phyloP scores from a whole-genome alignment of 768 basidiomycete genomes.

The Agaricus sinodeliciosus region DNA sequence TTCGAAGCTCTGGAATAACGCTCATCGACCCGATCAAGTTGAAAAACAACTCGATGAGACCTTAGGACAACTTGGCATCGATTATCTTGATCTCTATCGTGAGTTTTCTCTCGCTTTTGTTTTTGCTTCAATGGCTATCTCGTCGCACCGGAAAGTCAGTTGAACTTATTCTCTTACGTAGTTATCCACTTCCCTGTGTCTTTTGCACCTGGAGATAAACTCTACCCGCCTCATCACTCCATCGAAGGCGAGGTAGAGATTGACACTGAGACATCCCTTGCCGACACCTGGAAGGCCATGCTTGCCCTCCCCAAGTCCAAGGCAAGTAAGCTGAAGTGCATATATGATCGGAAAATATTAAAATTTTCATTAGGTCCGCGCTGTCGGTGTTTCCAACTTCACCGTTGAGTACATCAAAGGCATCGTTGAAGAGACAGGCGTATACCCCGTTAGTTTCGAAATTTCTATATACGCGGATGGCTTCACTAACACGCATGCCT shows the following conservation, averaged over 20 bases:
- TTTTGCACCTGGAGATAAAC: constrained; percentile 51
- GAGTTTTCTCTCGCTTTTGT: constrained; percentile 19
- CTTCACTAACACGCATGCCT: not conserved
- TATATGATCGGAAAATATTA: not conserved
- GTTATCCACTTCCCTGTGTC: constrained; percentile 80
- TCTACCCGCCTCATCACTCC: constrained; percentile 44
- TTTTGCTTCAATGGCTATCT: not conserved
- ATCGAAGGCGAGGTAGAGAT: constrained; percentile 41
- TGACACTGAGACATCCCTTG: constrained; percentile 53
- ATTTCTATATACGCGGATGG: not conserved
- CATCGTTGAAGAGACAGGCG: constrained; percentile 62
- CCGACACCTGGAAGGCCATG: constrained; percentile 82
- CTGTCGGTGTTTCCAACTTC: constrained; percentile 84
- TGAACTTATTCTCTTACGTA: constrained; percentile 17
- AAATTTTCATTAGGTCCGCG: constrained; percentile 39
- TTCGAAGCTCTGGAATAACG: not conserved
- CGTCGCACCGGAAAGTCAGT: not conserved
- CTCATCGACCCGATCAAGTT: not conserved
- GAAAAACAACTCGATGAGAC: not conserved
- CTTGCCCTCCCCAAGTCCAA: constrained; percentile 65
- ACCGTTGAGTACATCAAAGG: constrained; percentile 56
- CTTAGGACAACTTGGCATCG: not conserved
- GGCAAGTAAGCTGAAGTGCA: constrained; percentile 24
- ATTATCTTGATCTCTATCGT: constrained; percentile 56
- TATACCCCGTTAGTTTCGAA: constrained; percentile 54